Conservation (phyloP, 176 grass and related monocot genomes). For the Carex littledalei region DNA sequence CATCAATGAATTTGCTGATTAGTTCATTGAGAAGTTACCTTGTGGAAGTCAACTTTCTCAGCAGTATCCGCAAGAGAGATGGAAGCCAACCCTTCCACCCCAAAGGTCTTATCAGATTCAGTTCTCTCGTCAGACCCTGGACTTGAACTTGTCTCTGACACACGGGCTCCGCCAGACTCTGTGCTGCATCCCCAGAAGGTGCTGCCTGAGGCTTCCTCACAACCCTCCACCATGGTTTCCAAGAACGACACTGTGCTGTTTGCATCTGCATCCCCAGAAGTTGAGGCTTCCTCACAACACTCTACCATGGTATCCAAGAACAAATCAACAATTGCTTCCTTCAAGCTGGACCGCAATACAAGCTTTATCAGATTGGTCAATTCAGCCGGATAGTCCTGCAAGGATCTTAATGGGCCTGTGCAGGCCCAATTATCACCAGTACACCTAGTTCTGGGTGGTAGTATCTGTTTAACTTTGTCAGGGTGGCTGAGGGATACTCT, state of each 20-base stretch:
- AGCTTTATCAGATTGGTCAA: conserved; percentile 65
- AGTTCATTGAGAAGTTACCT: conserved; percentile 4
- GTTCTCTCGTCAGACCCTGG: conserved; percentile 12
- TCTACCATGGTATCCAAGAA: conserved; percentile 98
- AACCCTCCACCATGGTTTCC: conserved; percentile 96
- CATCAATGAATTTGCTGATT: background rate
- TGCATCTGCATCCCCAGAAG: background rate
- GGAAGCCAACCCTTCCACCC: background rate
- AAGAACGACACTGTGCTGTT: conserved; percentile 30
- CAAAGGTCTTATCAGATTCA: conserved; percentile 5
- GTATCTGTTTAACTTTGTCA: conserved; percentile 77
- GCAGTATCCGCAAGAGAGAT: background rate
- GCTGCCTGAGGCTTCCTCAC: conserved; percentile 16
- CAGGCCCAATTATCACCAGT: conserved; percentile 44
- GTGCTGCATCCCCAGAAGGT: background rate
- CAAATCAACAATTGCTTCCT: conserved; percentile 90
- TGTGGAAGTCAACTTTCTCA: background rate
- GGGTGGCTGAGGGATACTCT: conserved; percentile 84
- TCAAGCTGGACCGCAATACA: conserved; percentile 82
- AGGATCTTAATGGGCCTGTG: conserved; percentile 48
- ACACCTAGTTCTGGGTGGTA: conserved; percentile 60
- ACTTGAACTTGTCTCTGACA: conserved; percentile 10
- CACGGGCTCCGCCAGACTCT: background rate
- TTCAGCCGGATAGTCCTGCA: conserved; percentile 21
- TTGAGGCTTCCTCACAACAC: conserved; percentile 43